phyloP scores from a whole-genome alignment of 2,329 filamentous ascomycete species.

The Fusarium ambrosium region DNA sequence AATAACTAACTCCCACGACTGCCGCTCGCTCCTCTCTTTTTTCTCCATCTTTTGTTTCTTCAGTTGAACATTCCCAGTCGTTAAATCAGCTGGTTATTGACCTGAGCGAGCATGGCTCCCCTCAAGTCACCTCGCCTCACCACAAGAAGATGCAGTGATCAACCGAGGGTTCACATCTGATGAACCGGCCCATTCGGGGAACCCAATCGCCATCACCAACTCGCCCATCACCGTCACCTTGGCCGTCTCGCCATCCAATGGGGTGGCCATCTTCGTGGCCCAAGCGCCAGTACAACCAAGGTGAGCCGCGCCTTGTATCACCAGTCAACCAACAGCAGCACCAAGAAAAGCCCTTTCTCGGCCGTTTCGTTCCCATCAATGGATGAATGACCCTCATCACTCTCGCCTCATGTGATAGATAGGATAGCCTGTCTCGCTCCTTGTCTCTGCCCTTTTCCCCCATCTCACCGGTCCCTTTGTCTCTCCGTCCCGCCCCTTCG shows the following conservation, averaged over 20 bases:
- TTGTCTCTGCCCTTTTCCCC: slow-evolving; percentile 6
- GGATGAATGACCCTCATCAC: neutral
- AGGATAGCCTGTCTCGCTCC: neutral
- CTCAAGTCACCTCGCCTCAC: slow-evolving; percentile 11
- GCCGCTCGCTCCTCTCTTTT: neutral
- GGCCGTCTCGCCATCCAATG: slow-evolving; percentile 19
- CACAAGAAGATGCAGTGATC: slow-evolving; percentile 5
- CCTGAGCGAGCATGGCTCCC: slow-evolving; percentile 3
- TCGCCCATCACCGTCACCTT: slow-evolving; percentile 15
- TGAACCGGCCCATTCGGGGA: slow-evolving; percentile 9
- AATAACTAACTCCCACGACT: neutral
- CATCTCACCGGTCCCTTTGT: slow-evolving; percentile 21
- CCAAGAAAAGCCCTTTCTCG: slow-evolving; percentile 13
- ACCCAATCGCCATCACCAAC: slow-evolving; percentile 20
- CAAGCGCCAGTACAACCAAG: slow-evolving; percentile 31
- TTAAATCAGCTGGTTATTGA: slow-evolving; percentile 23
- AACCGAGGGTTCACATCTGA: slow-evolving; percentile 9
- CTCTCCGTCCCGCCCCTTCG: slow-evolving; percentile 1
- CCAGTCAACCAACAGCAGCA: slow-evolving; percentile 23
- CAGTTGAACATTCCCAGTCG: slow-evolving; percentile 14
- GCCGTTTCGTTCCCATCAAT: neutral
- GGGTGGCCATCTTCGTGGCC: slow-evolving; percentile 13
- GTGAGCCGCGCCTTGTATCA: slow-evolving; percentile 18
- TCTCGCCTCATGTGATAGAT: slow-evolving; percentile 8
- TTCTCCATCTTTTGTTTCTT: slow-evolving; percentile 38